A percentile compares a stretch with the other conserved stretches of the same genome.
Evolutionary conservation across 2,329 filamentous ascomycete genomes (phyloP).

Genomic region (Venturia effusa): DNA sequence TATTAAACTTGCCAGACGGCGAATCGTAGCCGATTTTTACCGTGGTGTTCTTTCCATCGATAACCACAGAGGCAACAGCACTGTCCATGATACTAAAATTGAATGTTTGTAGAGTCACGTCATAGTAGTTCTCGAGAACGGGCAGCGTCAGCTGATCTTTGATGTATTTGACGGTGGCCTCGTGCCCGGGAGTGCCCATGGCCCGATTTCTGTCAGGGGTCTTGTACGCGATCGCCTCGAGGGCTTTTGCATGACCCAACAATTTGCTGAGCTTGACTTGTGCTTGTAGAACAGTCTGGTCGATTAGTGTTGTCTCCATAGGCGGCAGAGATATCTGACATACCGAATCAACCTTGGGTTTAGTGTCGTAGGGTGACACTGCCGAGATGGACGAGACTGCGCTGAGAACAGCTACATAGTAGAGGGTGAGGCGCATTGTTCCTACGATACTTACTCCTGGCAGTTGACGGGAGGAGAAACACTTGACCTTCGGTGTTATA

Average conservation of each 20-base stretch:
- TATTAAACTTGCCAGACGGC: constrained; percentile 20
- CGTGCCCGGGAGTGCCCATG: constrained; percentile 27
- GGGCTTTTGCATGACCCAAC: constrained; percentile 20
- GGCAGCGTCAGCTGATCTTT: constrained; percentile 22
- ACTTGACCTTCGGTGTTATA: no score
- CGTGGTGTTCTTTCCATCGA: constrained; percentile 17
- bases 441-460: background rate
- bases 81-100: constrained; percentile 17
- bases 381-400: background rate
- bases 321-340: background rate
- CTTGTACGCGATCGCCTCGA: constrained; percentile 29
- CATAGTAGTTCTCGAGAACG: constrained; percentile 26
- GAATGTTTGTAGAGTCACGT: constrained; percentile 23
- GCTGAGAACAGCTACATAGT: background rate
- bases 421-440: background rate
- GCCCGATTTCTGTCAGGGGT: constrained; percentile 26
- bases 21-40: constrained; percentile 17
- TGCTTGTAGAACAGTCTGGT: background rate
- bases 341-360: constrained; percentile 2
- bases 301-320: background rate
- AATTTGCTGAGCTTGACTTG: constrained; percentile 20
- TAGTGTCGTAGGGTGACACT: background rate
- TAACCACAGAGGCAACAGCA: constrained; percentile 16
- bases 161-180: constrained; percentile 29
- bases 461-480: background rate